Conservation (phyloP, 768 basidiomycete genomes). For the Crucibulum laeve region DNA sequence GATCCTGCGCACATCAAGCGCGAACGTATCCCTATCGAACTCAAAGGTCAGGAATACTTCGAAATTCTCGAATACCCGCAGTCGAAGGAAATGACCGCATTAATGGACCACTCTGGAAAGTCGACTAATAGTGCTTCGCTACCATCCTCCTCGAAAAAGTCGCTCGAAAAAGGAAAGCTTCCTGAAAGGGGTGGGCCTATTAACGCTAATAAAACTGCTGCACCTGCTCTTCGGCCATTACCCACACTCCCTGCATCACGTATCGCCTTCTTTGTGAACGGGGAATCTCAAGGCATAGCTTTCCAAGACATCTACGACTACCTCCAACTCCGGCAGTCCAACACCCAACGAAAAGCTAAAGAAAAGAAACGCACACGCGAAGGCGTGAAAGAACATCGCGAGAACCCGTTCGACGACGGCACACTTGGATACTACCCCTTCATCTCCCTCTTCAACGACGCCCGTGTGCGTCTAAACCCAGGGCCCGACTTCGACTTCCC, state of each 20-base stretch:
- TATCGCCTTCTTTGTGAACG: slow-evolving; percentile 91
- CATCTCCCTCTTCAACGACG: slow-evolving; percentile 90
- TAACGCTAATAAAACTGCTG: slow-evolving; percentile 28
- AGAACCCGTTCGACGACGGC: slow-evolving; percentile 92
- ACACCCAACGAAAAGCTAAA: slow-evolving; percentile 58
- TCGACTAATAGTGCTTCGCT: slow-evolving; percentile 48
- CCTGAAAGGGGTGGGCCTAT: slow-evolving; percentile 52
- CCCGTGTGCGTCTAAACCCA: slow-evolving; percentile 78
- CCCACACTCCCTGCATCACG: slow-evolving; percentile 68
- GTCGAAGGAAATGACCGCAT: slow-evolving; percentile 86
- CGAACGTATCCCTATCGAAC: slow-evolving; percentile 89
- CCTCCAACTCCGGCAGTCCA: slow-evolving; percentile 68
- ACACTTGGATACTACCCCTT: slow-evolving; percentile 94
- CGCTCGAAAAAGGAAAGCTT: slow-evolving; percentile 63
- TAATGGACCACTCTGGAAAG: slow-evolving; percentile 77
- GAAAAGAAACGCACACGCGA: slow-evolving; percentile 61
- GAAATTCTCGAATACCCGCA: slow-evolving; percentile 88
- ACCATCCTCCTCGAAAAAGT: slow-evolving; percentile 57
- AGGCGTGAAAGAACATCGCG: slow-evolving; percentile 69
- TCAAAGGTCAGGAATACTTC: slow-evolving; percentile 96
- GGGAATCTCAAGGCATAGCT: slow-evolving; percentile 76
- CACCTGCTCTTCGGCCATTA: slow-evolving; percentile 53
- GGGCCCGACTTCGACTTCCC: slow-evolving; percentile 84
- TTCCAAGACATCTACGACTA: slow-evolving; percentile 90
- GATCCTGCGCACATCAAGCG: slow-evolving; percentile 84